These are phyloP conservation scores for Lasiodiplodia theobromae DNA, from an alignment of 2,329 filamentous ascomycete genomes.

Conservation along the genomic window DNA sequence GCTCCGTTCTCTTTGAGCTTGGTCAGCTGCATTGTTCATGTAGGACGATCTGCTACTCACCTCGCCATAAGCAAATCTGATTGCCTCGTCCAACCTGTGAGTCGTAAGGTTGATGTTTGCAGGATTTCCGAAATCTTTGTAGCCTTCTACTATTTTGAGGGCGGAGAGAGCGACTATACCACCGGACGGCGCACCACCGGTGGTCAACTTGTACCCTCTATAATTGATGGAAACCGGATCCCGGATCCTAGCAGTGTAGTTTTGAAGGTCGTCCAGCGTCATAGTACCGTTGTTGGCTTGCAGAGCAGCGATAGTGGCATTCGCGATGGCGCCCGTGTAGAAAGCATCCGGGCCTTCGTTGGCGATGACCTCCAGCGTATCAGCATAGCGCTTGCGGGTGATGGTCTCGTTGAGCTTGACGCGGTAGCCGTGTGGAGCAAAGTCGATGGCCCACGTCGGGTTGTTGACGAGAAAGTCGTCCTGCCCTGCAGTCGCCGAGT, in stretches of 20 bases:
- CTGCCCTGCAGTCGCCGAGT: conserved; percentile 54
- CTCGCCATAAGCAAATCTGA: conserved; percentile 84
- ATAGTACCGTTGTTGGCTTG: conserved; percentile 80
- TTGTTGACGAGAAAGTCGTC: conserved; percentile 76
- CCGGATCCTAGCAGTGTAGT: conserved; percentile 73
- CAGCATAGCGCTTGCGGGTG: conserved; percentile 79
- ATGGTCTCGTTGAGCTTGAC: conserved; percentile 78
- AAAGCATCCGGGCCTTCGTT: conserved; percentile 75
- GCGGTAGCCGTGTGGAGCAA: conserved; percentile 81
- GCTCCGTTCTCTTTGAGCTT: conserved; percentile 62
- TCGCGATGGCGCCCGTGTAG: conserved; percentile 75
- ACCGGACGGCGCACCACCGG: conserved; percentile 76
- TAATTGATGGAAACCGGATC: conserved; percentile 62
- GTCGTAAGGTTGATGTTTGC: conserved; percentile 70
- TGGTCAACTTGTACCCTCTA: conserved; percentile 73
- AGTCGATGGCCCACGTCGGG: conserved; percentile 83
- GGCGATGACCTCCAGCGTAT: conserved; percentile 80
- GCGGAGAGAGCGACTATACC: conserved; percentile 77
- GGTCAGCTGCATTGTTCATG: background rate
- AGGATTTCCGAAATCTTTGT: conserved; percentile 66
- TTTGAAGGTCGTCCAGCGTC: conserved; percentile 77
- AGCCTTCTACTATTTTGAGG: conserved; percentile 85
- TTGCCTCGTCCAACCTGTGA: conserved; percentile 85
- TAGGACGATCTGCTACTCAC: background rate
- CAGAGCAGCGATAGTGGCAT: conserved; percentile 74